Evolutionary conservation across 2,329 filamentous ascomycete species (phyloP).

Genomic region (Xylariaceae sp.): DNA sequence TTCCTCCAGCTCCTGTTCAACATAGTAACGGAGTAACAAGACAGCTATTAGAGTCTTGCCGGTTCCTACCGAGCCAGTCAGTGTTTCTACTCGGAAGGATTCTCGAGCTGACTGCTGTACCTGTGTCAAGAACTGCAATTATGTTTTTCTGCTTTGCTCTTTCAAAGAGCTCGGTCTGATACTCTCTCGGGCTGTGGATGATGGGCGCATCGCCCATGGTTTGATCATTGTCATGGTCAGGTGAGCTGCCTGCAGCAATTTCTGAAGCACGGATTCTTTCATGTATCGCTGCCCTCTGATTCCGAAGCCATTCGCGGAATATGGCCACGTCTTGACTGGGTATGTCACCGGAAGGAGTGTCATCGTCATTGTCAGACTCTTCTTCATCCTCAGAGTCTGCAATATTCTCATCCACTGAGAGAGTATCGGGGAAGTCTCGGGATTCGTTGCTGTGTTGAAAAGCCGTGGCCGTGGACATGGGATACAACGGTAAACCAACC

Average conservation of each 20-base stretch:
- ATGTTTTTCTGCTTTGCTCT: conserved; percentile 79
- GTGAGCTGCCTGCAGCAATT: not conserved
- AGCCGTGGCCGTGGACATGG: no score
- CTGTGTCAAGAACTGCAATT: conserved; percentile 93
- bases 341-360: not conserved
- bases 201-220: conserved; percentile 49
- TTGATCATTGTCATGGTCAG: conserved; percentile 19
- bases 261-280: not conserved
- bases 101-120: conserved; percentile 35
- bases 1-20: conserved; percentile 74
- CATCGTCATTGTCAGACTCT: conserved; percentile 1
- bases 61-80: conserved; percentile 55
- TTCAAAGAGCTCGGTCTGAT: conserved; percentile 89
- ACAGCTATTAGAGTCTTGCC: conserved; percentile 97
- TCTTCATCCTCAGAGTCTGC: conserved; percentile 1
- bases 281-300: conserved; percentile 11
- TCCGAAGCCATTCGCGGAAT: conserved; percentile 14
- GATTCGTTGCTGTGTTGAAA: no score
- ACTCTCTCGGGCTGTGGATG: conserved; percentile 79
- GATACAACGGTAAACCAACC: no score
- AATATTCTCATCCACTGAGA: no score
- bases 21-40: conserved; percentile 71
- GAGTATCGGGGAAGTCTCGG: no score
- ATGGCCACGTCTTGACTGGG: conserved; percentile 7
- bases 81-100: not conserved